Percentiles rank a stretch among this genome's conserved stretches.
Conservation (phyloP, 2,329 filamentous ascomycete genomes). For the Arachnomyces sp. region DNA sequence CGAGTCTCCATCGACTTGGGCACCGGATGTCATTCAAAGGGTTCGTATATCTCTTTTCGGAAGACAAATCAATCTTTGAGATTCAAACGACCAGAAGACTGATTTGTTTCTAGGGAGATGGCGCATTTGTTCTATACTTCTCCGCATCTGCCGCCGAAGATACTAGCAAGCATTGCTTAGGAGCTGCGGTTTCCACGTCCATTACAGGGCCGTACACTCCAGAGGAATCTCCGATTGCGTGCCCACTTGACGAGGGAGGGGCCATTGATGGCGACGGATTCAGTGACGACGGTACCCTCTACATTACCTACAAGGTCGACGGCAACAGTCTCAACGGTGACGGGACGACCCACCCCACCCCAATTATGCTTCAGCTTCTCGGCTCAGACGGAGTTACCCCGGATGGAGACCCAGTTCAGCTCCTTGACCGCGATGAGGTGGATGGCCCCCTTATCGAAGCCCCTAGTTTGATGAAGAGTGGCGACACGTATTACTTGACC, state of each 20-base stretch:
- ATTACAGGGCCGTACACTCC: slow-evolving; percentile 46
- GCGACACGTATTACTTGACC: slow-evolving; percentile 50
- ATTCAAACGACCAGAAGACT: not conserved
- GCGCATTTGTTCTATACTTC: slow-evolving; percentile 55
- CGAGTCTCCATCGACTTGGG: no score
- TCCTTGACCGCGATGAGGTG: slow-evolving; percentile 54
- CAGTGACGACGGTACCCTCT: slow-evolving; percentile 48
- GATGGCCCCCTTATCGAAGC: slow-evolving; percentile 58
- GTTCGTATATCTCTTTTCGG: not conserved
- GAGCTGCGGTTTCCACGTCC: slow-evolving; percentile 44
- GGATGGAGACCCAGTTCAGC: slow-evolving; percentile 46
- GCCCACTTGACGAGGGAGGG: slow-evolving; percentile 46
- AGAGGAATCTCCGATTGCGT: slow-evolving; percentile 42
- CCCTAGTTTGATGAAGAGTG: slow-evolving; percentile 42
- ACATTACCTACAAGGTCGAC: slow-evolving; percentile 59
- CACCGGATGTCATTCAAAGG: no score
- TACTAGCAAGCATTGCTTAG: slow-evolving; percentile 48
- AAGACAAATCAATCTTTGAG: slow-evolving; percentile 3
- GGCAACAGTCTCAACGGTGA: slow-evolving; percentile 48
- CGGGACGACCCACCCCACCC: slow-evolving; percentile 32
- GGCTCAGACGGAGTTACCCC: slow-evolving; percentile 43
- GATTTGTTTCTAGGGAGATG: slow-evolving; percentile 25
- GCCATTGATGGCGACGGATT: slow-evolving; percentile 58
- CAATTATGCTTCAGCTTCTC: slow-evolving; percentile 35
- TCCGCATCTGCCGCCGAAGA: slow-evolving; percentile 38